A percentile compares a stretch with the other conserved stretches of the same genome.
Evolutionary conservation across 208 protist species (phyloP).

Genomic region (Porcisia hertigi): DNA sequence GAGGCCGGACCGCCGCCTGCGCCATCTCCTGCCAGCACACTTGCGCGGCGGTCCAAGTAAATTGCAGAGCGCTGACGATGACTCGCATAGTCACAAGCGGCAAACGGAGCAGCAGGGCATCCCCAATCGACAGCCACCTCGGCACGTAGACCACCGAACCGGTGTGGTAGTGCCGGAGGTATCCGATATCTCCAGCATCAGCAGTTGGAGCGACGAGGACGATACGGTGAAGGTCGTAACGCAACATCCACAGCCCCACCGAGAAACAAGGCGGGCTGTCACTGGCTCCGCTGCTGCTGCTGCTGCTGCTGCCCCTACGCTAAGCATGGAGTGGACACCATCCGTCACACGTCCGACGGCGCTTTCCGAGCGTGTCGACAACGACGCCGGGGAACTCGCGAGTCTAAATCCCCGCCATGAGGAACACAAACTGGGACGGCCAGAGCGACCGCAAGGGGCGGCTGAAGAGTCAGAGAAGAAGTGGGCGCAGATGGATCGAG

Average conservation of each 20-base stretch:
- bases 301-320: not conserved
- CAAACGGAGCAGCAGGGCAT: not conserved
- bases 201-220: constrained; percentile 9
- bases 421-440: not conserved
- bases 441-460: not conserved
- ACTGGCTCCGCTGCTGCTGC: not conserved
- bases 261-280: not conserved
- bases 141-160: no score
- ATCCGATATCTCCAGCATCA: constrained; percentile 15
- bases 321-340: not conserved
- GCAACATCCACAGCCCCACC: not conserved
- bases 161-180: not conserved
- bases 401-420: not conserved
- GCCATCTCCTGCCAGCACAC: constrained; percentile 41
- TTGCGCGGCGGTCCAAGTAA: constrained; percentile 1
- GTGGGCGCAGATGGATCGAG: not conserved
- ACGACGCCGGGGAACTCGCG: not conserved
- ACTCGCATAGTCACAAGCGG: not conserved
- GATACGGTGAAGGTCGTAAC: not conserved
- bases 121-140: not conserved
- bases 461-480: not conserved
- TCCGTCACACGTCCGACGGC: not conserved
- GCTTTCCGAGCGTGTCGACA: constrained; percentile 3
- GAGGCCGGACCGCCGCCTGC: constrained; percentile 42
- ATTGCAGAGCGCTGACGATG: not conserved